phyloP scores from a whole-genome alignment of 2,329 filamentous ascomycete genomes.

The Alternaria atra region DNA sequence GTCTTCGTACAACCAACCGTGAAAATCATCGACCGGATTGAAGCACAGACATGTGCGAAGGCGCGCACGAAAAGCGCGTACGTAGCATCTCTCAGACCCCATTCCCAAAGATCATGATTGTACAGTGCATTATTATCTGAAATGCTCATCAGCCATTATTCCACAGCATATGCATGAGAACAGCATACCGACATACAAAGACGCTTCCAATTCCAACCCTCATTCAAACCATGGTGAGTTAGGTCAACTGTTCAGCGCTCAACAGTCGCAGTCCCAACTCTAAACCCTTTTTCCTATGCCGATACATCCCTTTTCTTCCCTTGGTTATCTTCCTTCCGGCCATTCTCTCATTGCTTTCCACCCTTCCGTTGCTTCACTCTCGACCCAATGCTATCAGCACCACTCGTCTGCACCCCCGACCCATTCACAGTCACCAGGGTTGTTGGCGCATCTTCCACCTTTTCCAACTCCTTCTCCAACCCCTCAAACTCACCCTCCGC shows the following conservation, averaged over 20 bases:
- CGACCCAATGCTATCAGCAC: conserved; percentile 26
- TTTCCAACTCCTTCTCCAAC: conserved; percentile 18
- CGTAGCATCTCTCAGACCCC: too few relatives aligned
- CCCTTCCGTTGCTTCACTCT: conserved; percentile 31
- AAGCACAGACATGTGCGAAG: too few relatives aligned
- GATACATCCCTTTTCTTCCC: background rate
- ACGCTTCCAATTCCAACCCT: background rate
- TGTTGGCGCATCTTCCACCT: conserved; percentile 30
- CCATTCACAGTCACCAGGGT: conserved; percentile 27
- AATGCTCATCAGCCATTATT: too few relatives aligned
- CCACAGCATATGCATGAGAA: too few relatives aligned
- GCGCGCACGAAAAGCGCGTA: too few relatives aligned
- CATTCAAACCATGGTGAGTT: background rate
- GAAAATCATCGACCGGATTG: too few relatives aligned
- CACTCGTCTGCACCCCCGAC: conserved; percentile 10
- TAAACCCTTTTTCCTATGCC: background rate
- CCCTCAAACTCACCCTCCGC: conserved; percentile 51
- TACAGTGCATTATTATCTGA: too few relatives aligned
- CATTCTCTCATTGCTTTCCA: conserved; percentile 7
- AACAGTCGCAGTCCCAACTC: background rate
- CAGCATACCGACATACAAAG: too few relatives aligned
- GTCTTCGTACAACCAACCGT: too few relatives aligned
- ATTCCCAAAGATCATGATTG: too few relatives aligned
- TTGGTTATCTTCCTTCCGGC: background rate
- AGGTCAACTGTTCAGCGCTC: background rate